Evolutionary conservation across 306 rosid species (phyloP).

Genomic region (Cicer pinnatifidum): DNA sequence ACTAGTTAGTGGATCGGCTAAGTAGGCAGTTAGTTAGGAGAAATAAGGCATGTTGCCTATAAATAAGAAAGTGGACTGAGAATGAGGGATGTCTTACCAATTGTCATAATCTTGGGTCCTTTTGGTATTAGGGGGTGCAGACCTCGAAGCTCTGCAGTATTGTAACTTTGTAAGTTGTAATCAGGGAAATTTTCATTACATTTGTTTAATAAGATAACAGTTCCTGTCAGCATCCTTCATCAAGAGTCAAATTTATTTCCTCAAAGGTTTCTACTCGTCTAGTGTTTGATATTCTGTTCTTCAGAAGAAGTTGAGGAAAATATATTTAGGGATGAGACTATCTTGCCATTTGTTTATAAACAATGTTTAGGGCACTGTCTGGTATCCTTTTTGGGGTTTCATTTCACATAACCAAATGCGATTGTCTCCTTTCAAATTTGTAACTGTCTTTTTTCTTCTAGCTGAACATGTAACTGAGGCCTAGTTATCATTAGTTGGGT

Average conservation of each 20-base stretch:
- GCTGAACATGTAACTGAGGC: constrained; percentile 11
- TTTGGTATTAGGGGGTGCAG: neutral
- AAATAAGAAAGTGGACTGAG: neutral
- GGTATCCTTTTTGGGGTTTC: constrained; percentile 27
- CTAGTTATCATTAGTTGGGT: constrained; percentile 4
- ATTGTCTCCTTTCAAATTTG: constrained; percentile 30
- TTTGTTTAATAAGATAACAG: neutral
- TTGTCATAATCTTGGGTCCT: neutral
- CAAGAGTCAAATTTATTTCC: constrained; percentile 31
- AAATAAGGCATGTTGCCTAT: neutral
- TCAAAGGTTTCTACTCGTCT: neutral
- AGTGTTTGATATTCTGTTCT: constrained; percentile 22
- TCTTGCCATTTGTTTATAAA: constrained; percentile 33
- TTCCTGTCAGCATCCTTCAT: constrained; percentile 13
- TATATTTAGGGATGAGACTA: constrained; percentile 20
- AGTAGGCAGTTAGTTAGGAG: neutral
- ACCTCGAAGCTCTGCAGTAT: constrained; percentile 1
- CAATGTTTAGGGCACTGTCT: neutral
- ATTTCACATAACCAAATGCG: neutral
- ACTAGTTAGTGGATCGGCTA: neutral
- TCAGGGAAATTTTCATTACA: neutral
- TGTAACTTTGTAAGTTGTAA: neutral
- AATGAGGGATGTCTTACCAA: neutral
- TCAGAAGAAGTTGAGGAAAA: neutral
- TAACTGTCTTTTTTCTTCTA: constrained; percentile 1